Evolutionary conservation across 1,284 basidiomycete genomes (phyloP).

Genomic region (Cryptococcus depauperatus): DNA sequence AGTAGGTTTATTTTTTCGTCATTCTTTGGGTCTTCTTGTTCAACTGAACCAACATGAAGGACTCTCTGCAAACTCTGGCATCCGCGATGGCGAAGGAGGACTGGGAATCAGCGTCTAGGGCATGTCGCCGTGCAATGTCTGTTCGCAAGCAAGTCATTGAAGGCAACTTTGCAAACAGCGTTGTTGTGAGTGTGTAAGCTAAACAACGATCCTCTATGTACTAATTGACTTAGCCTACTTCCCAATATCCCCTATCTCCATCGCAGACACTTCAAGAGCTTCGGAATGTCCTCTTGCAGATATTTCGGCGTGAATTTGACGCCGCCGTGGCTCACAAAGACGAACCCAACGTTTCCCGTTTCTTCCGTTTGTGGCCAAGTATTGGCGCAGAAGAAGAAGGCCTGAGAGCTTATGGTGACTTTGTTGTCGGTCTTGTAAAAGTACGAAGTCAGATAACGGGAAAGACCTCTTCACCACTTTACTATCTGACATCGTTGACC

Average conservation of each 20-base stretch:
- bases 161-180: constrained; percentile 75
- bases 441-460: constrained; percentile 64
- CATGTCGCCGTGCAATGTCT: constrained; percentile 82
- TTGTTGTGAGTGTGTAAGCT: constrained; percentile 57
- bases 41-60: constrained; percentile 49
- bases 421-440: constrained; percentile 83
- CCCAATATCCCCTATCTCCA: constrained; percentile 77
- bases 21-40: neutral
- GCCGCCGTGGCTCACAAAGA: constrained; percentile 66
- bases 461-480: constrained; percentile 81
- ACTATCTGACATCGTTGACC: constrained; percentile 77
- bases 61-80: constrained; percentile 67
- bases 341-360: constrained; percentile 79
- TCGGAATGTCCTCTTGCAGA: constrained; percentile 63
- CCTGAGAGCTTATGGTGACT: constrained; percentile 84
- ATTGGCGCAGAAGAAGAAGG: constrained; percentile 78
- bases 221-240: constrained; percentile 61
- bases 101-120: constrained; percentile 89
- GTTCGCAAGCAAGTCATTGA: constrained; percentile 68
- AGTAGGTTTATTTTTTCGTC: constrained; percentile 52
- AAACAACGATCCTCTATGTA: neutral
- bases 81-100: constrained; percentile 73
- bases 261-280: constrained; percentile 69
- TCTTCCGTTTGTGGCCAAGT: constrained; percentile 92
- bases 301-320: constrained; percentile 72